Conservation (phyloP, 768 basidiomycete species). For the Coprinellus aureogranulatus region DNA sequence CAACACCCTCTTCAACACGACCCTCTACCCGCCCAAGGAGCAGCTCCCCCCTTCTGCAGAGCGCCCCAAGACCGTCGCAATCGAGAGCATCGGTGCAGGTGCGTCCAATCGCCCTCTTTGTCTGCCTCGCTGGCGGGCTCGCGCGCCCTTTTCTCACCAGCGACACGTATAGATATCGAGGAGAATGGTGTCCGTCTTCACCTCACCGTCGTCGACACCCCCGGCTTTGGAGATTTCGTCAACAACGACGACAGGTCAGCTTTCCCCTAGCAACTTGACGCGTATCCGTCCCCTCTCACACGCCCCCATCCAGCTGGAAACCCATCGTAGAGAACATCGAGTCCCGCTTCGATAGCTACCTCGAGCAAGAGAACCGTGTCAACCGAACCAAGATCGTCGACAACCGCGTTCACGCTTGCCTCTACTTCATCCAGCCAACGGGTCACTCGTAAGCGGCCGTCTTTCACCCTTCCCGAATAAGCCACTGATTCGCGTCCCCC, state of each 20-base stretch:
- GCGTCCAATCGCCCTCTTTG: conserved; percentile 28
- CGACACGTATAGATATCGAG: conserved; percentile 79
- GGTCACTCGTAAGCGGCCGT: conserved; percentile 81
- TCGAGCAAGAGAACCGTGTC: conserved; percentile 98
- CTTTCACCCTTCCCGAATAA: conserved; percentile 7
- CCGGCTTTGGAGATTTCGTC: conserved; percentile 98
- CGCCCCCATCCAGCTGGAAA: conserved; percentile 75
- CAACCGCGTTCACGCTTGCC: conserved; percentile 96
- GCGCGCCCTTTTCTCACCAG: conserved; percentile 12
- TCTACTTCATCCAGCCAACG: conserved; percentile 99
- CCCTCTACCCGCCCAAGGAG: conserved; percentile 88
- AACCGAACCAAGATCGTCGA: conserved; percentile 92
- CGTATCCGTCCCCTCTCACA: conserved; percentile 12
- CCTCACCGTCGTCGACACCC: conserved; percentile 98
- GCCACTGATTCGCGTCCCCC: conserved; percentile 1
- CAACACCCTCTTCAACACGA: conserved; percentile 98
- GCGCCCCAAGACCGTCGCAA: conserved; percentile 88
- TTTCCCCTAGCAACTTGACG: conserved; percentile 16
- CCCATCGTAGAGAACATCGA: conserved; percentile 99
- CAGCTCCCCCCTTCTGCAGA: conserved; percentile 83
- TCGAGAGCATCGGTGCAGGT: conserved; percentile 99
- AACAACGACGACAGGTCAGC: conserved; percentile 95
- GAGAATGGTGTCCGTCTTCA: conserved; percentile 96
- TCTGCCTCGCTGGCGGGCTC: conserved; percentile 22
- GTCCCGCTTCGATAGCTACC: conserved; percentile 93